Evolutionary conservation across 2,329 filamentous ascomycete genomes (phyloP).

Genomic region (Arthrocladium fulminans): DNA sequence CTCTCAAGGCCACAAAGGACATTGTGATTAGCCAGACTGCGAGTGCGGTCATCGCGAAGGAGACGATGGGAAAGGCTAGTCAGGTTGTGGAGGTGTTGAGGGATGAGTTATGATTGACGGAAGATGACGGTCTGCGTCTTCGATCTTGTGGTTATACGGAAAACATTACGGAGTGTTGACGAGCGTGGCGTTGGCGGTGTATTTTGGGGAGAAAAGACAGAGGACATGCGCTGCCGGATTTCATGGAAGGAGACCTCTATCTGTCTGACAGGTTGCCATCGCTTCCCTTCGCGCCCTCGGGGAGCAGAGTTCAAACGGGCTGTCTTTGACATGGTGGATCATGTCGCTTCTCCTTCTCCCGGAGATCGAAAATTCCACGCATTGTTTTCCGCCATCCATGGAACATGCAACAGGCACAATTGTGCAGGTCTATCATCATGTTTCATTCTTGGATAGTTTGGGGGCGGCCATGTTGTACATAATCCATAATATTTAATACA

Average conservation of each 20-base stretch:
- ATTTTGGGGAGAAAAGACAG: no score
- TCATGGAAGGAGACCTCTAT: neutral
- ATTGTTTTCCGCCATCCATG: no score
- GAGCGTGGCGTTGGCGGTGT: slow-evolving; percentile 5
- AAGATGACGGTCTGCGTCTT: neutral
- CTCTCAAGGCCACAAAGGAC: slow-evolving; percentile 3
- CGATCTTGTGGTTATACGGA: no score
- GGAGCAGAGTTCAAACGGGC: neutral
- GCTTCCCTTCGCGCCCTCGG: neutral
- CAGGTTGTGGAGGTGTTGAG: neutral
- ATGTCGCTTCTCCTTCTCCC: no score
- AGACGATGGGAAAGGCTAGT: neutral
- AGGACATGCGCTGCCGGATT: neutral
- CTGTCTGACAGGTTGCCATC: neutral
- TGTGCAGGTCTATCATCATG: no score
- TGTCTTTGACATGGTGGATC: no score
- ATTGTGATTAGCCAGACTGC: slow-evolving; percentile 1
- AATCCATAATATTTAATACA: neutral
- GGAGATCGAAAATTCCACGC: neutral
- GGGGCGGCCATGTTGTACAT: neutral
- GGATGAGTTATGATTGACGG: slow-evolving; percentile 2
- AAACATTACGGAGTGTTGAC: neutral
- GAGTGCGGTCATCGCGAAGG: slow-evolving; percentile 2
- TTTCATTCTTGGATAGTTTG: neutral
- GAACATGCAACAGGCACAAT: no score